A percentile compares a stretch with the other conserved stretches of the same genome.
These are phyloP conservation scores for Ophiobolus disseminans DNA, from an alignment of 2,329 filamentous ascomycete genomes.

Conservation along the genomic window DNA sequence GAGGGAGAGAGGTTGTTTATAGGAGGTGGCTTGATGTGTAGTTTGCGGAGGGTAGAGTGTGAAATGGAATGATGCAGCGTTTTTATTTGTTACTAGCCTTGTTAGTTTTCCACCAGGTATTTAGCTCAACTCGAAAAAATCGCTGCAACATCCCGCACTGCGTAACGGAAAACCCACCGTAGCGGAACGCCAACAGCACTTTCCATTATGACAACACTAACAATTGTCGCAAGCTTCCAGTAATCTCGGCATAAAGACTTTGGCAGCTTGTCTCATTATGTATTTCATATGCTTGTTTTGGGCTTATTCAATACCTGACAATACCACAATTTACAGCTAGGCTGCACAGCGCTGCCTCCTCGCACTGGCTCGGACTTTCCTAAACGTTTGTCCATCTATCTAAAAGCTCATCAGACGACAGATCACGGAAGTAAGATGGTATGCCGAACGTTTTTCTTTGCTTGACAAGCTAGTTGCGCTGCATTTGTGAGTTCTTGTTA, in stretches of 20 bases:
- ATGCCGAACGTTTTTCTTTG: conserved; percentile 2
- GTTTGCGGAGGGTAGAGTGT: too few relatives aligned
- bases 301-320: too few relatives aligned
- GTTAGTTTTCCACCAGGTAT: too few relatives aligned
- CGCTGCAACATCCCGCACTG: too few relatives aligned
- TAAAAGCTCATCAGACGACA: not conserved
- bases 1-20: too few relatives aligned
- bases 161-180: too few relatives aligned
- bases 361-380: conserved; percentile 1
- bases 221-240: not conserved
- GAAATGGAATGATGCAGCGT: too few relatives aligned
- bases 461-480: conserved; percentile 4
- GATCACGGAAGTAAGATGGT: not conserved
- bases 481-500: not conserved
- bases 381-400: not conserved
- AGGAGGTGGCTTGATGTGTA: too few relatives aligned
- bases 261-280: not conserved
- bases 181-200: not conserved
- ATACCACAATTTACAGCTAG: too few relatives aligned
- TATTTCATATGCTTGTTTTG: not conserved
- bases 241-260: not conserved
- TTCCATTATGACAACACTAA: not conserved
- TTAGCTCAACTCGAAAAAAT: too few relatives aligned
- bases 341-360: too few relatives aligned
- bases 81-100: too few relatives aligned